Evolutionary conservation across 169 alveolate species (phyloP).

Genomic region (Theileria orientalis): DNA sequence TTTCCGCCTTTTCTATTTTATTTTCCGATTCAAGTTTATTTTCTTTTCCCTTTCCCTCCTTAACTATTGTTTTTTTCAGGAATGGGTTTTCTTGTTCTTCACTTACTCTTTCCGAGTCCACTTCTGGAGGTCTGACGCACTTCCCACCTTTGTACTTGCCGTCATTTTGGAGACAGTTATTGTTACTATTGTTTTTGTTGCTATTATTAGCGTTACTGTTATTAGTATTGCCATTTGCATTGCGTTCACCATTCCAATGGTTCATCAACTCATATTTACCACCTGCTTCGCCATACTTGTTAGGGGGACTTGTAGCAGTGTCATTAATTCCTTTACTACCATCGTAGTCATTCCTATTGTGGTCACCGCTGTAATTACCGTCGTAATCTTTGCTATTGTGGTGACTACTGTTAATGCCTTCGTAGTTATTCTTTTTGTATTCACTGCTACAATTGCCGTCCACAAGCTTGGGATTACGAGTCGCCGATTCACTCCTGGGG

Average conservation of each 20-base stretch:
- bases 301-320: neutral
- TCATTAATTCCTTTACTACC: neutral
- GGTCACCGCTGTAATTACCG: neutral
- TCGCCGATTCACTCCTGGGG: neutral
- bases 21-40: too few species aligned
- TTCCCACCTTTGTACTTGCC: too few species aligned
- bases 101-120: too few species aligned
- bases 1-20: too few species aligned
- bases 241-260: neutral
- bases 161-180: too few species aligned
- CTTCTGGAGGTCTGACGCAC: too few species aligned
- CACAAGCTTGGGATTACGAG: neutral
- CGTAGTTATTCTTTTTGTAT: neutral
- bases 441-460: neutral
- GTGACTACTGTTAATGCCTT: too few species aligned
- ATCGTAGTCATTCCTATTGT: neutral
- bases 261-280: neutral
- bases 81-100: too few species aligned
- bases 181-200: neutral
- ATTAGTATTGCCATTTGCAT: too few species aligned
- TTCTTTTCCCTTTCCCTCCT: too few species aligned
- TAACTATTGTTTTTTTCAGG: too few species aligned
- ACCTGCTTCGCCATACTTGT: neutral
- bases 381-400: neutral
- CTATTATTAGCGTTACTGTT: neutral